Evolutionary conservation across 2,329 filamentous ascomycete species (phyloP).

Genomic region (Ceratocystis destructans): DNA sequence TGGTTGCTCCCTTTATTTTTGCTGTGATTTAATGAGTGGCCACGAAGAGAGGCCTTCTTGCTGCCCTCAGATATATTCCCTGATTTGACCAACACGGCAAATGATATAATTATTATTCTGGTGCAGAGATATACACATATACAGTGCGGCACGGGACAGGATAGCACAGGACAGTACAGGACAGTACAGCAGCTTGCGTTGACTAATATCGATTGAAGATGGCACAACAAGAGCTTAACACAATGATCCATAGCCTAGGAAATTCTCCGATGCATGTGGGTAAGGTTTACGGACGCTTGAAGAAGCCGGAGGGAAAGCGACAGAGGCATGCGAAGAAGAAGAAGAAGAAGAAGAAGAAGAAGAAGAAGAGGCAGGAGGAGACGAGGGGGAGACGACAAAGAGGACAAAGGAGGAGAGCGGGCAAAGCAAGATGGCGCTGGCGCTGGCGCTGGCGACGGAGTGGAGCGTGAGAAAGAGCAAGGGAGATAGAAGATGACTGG

Average conservation of each 20-base stretch:
- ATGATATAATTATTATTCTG: no score
- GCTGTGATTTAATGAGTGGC: no score
- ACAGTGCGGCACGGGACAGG: no score
- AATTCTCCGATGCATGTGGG: constrained; percentile 6
- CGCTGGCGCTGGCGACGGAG: neutral
- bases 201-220: neutral
- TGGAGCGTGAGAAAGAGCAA: neutral
- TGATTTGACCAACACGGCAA: neutral
- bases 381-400: no score
- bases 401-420: neutral
- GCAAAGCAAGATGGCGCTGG: neutral
- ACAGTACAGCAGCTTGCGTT: neutral
- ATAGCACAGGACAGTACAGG: no score
- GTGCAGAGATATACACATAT: no score
- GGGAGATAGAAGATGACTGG: neutral
- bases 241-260: neutral
- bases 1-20: neutral
- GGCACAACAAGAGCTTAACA: neutral
- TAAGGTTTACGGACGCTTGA: neutral
- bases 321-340: neutral
- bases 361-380: neutral
- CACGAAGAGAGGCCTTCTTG: neutral
- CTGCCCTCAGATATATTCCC: neutral
- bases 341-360: neutral
- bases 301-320: neutral